Base-by-base conservation (phyloP, 371 early-diverging fungal genomes). In the Mucor saturninus region DNA sequence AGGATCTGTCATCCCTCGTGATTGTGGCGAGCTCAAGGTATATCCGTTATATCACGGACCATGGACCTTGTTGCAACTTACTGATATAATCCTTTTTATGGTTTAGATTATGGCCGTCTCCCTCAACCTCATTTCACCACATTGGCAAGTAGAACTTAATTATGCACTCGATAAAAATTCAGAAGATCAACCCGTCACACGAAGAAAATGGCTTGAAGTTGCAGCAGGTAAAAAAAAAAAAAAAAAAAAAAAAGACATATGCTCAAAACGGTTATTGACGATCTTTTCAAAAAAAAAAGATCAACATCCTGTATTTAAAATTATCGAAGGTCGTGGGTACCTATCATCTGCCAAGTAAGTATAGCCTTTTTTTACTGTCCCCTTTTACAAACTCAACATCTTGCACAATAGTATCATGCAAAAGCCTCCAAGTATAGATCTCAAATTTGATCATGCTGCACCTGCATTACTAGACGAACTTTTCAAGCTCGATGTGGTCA, bases 391-490 rank as follows among this genome's bases (percentile, higher is more conserved):
- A 39, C 21, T 65, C 51, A 43, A 9, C 14, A 21, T 42, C 5
- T 53, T 37, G 3, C 7, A 32, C 21, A 14, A 26, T 51, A 88
- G 89, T 14, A 76, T 92, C 7, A 76, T 83, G 32, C 87, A 87
- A 65, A 76, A 85, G 38, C 88, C 86, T 46, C 90, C 93, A 15
- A 87, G 86, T 28, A 67, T 93, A 2, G 74, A 80, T 45, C 70
- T 91, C n/a, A 64, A 68, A 21, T 69, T 84, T 3, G 65, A 76
- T 0, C 83, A 89, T 66, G 62, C 68, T 11, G 73, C 89, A 5
- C 92, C 91, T 7, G 91, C 87, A 0, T 69, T 88, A 15, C 65
- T 93, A 59, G 90, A 92, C 53, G 93, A 92, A 55, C 65, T 81
- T 29, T 89, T 86, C 64, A 80, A 83, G 11, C 64, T 93, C 13